phyloP scores from a whole-genome alignment of 202 grass and related monocot genomes.

The Zizania palustris region DNA sequence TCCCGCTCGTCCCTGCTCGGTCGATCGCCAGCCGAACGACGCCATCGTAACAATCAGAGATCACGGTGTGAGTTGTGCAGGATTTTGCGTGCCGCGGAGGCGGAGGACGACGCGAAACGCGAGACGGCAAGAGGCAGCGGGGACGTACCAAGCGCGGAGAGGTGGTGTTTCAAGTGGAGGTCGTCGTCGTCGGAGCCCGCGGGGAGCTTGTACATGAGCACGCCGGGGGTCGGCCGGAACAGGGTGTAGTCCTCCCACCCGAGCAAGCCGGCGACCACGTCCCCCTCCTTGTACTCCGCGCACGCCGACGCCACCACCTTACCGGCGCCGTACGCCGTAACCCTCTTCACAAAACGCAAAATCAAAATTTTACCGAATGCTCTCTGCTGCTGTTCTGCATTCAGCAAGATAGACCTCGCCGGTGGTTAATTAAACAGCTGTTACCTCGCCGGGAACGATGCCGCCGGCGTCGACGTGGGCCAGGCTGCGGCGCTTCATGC shows the following conservation, averaged over 20 bases:
- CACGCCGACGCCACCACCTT: slow-evolving; percentile 63
- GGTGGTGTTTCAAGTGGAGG: slow-evolving; percentile 64
- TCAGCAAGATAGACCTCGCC: too few species aligned
- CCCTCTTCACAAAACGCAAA: slow-evolving; percentile 35
- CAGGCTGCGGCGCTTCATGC: slow-evolving; percentile 55
- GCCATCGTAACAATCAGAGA: not conserved
- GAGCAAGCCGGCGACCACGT: slow-evolving; percentile 65
- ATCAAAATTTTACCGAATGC: not conserved
- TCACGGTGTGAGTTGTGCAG: too few species aligned
- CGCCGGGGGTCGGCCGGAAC: slow-evolving; percentile 35
- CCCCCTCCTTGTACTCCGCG: slow-evolving; percentile 47
- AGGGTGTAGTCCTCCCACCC: slow-evolving; percentile 88
- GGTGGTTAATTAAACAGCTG: too few species aligned
- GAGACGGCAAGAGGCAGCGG: not conserved
- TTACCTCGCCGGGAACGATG: slow-evolving; percentile 53
- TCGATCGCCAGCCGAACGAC: not conserved
- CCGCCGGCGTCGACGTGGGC: slow-evolving; percentile 48
- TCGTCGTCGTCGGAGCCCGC: not conserved
- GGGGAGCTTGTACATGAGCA: slow-evolving; percentile 38
- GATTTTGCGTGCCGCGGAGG: not conserved
- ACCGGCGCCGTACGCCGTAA: slow-evolving; percentile 50
- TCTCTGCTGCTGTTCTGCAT: too few species aligned
- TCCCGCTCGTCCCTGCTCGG: slow-evolving; percentile 50
- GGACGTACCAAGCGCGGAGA: slow-evolving; percentile 30
- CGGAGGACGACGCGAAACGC: too few species aligned